These are phyloP conservation scores for Coemansia pectinata DNA, from an alignment of 192 early-diverging fungal genomes.

Conservation along the genomic window DNA sequence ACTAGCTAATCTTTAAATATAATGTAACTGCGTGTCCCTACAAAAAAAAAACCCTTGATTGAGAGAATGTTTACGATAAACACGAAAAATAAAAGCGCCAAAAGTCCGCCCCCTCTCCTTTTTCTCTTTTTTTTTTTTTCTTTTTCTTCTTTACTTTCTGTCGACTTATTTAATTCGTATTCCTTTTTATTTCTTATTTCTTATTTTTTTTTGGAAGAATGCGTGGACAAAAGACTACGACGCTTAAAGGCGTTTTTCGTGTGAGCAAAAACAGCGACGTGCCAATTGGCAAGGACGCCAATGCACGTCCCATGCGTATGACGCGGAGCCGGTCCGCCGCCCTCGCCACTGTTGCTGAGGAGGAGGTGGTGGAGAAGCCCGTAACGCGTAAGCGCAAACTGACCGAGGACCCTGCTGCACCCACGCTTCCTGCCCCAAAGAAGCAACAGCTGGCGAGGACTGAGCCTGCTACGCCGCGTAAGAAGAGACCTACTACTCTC, in stretches of 20 bases:
- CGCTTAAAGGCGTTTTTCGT: slow-evolving; percentile 43
- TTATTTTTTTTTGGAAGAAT: not conserved
- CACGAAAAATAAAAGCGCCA: too few species aligned
- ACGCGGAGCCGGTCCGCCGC: slow-evolving; percentile 40
- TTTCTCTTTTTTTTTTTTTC: not conserved
- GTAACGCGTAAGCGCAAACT: slow-evolving; percentile 38
- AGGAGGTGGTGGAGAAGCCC: not conserved
- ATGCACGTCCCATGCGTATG: slow-evolving; percentile 17
- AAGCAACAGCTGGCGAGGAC: not conserved
- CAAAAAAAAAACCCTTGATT: not conserved
- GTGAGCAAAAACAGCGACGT: slow-evolving; percentile 46
- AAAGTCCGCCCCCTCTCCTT: not conserved
- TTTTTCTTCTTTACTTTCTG: not conserved
- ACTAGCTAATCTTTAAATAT: not conserved
- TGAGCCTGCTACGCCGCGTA: not conserved
- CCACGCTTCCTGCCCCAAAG: not conserved
- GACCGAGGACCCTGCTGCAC: not conserved
- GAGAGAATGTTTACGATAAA: not conserved
- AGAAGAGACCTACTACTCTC: slow-evolving; percentile 26
- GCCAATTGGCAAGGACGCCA: slow-evolving; percentile 13
- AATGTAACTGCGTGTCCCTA: not conserved
- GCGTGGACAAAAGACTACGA: slow-evolving; percentile 1
- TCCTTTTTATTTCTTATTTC: slow-evolving; percentile 6
- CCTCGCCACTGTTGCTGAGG: not conserved
- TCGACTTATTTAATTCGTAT: not conserved